These are phyloP conservation scores for Saprolegnia diclina DNA, from an alignment of 352 stramenopile genomes.

Conservation along the genomic window DNA sequence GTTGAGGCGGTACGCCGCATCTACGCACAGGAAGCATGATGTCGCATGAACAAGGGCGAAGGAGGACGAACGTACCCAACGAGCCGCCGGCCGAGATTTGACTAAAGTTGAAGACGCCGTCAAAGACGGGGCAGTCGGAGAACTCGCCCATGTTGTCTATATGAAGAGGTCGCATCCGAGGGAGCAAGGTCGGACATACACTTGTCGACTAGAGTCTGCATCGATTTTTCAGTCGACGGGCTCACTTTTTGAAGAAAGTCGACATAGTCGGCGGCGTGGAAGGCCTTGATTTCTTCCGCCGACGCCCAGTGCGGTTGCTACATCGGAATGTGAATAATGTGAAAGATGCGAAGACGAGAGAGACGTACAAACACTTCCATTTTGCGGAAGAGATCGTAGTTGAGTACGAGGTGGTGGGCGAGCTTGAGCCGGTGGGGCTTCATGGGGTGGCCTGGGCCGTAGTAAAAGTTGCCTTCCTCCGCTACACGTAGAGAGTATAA, in stretches of 20 bases:
- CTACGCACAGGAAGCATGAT: conserved; percentile 35
- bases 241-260: conserved; percentile 95
- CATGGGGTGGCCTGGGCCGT: conserved; percentile 95
- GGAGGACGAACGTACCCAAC: conserved; percentile 48
- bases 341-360: not conserved
- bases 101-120: conserved; percentile 98
- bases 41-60: not conserved
- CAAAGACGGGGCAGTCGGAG: conserved; percentile 98
- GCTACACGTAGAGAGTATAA: conserved; percentile 37
- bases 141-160: conserved; percentile 94
- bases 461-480: conserved; percentile 97
- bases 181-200: conserved; percentile 37
- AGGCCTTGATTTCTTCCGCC: conserved; percentile 93
- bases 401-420: conserved; percentile 97
- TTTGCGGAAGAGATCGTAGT: conserved; percentile 97
- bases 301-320: conserved; percentile 77
- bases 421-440: conserved; percentile 97
- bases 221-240: conserved; percentile 90
- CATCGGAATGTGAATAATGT: not conserved
- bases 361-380: conserved; percentile 96
- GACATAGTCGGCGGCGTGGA: conserved; percentile 98
- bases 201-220: conserved; percentile 61
- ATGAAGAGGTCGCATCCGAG: conserved; percentile 4
- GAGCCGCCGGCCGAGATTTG: conserved; percentile 95
- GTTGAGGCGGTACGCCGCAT: conserved; percentile 96